A percentile compares a stretch with the other conserved stretches of the same genome.
phyloP scores from a whole-genome alignment of 768 basidiomycete species.

The Ramaria rubella region DNA sequence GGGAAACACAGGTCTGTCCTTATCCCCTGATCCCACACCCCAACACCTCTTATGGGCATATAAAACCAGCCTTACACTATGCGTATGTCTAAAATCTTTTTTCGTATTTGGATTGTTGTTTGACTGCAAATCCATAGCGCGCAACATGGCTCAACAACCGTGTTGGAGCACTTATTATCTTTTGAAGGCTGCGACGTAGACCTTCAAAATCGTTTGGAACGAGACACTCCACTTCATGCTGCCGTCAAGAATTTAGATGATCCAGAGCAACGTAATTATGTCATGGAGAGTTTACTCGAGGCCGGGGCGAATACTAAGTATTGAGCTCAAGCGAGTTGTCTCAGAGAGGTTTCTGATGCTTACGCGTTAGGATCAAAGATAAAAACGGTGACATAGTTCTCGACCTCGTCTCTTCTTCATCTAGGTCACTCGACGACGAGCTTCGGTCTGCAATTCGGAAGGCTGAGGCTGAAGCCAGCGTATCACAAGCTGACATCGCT shows the following conservation, averaged over 20 bases:
- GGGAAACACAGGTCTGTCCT: constrained; percentile 69
- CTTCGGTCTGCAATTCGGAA: constrained; percentile 47
- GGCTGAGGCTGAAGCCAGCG: constrained; percentile 42
- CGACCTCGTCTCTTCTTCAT: constrained; percentile 42
- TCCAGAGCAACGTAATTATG: constrained; percentile 42
- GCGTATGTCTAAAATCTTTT: constrained; percentile 41
- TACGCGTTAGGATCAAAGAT: constrained; percentile 55
- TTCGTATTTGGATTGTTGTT: neutral
- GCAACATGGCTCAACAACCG: constrained; percentile 48
- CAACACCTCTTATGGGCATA: neutral
- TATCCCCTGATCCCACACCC: neutral
- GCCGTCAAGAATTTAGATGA: constrained; percentile 44
- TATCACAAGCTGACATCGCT: constrained; percentile 58
- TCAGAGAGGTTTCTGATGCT: neutral
- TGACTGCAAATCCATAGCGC: constrained; percentile 31
- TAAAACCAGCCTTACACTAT: constrained; percentile 53
- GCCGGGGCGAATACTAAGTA: constrained; percentile 72
- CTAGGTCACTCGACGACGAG: constrained; percentile 38
- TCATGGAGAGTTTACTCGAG: constrained; percentile 64
- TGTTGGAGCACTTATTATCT: constrained; percentile 66
- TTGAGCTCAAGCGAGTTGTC: neutral
- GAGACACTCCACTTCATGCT: constrained; percentile 74
- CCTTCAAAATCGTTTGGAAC: constrained; percentile 59
- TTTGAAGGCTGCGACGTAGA: constrained; percentile 80
- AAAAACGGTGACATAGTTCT: constrained; percentile 52